These are phyloP conservation scores for Wallacemonas sp. DNA, from an alignment of 208 protist genomes.

Conservation along the genomic window DNA sequence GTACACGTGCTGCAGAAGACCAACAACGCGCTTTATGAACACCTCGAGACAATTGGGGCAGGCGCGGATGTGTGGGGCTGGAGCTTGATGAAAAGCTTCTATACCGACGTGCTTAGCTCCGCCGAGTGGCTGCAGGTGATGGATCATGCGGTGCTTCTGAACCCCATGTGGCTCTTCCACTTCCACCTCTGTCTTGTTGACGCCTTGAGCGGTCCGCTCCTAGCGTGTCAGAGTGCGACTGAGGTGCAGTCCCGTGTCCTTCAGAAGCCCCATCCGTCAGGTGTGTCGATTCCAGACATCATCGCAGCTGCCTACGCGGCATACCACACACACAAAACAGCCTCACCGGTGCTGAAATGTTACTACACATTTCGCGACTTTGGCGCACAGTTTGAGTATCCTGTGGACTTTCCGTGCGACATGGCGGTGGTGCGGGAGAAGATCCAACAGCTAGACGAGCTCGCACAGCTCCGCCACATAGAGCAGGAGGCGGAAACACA, in stretches of 20 bases:
- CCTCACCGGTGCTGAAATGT: constrained; percentile 5
- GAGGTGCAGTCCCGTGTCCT: constrained; percentile 46
- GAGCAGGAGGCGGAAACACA: constrained; percentile 23
- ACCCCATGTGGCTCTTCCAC: constrained; percentile 80
- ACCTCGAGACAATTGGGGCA: constrained; percentile 59
- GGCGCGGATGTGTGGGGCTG: constrained; percentile 70
- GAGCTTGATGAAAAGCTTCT: constrained; percentile 59
- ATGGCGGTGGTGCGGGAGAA: constrained; percentile 38
- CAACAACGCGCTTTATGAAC: constrained; percentile 43
- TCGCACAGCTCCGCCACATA: constrained; percentile 28
- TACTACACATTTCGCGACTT: constrained; percentile 29
- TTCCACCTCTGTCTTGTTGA: constrained; percentile 61
- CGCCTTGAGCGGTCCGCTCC: constrained; percentile 35
- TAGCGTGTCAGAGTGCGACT: constrained; percentile 28
- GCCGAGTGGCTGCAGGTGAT: constrained; percentile 90
- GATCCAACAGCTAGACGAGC: constrained; percentile 47
- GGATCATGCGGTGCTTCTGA: constrained; percentile 77
- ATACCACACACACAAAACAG: constrained; percentile 16
- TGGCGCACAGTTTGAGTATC: constrained; percentile 40
- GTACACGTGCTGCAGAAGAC: constrained; percentile 41
- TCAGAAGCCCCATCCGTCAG: constrained; percentile 20
- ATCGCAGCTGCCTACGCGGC: constrained; percentile 60
- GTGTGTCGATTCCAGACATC: constrained; percentile 25
- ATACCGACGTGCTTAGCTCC: constrained; percentile 70
- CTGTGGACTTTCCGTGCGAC: constrained; percentile 37